Evolutionary conservation across 768 basidiomycete species (phyloP), one percentile per base, ranked within the genome.

Genomic region (Calocybe cyanea): DNA sequence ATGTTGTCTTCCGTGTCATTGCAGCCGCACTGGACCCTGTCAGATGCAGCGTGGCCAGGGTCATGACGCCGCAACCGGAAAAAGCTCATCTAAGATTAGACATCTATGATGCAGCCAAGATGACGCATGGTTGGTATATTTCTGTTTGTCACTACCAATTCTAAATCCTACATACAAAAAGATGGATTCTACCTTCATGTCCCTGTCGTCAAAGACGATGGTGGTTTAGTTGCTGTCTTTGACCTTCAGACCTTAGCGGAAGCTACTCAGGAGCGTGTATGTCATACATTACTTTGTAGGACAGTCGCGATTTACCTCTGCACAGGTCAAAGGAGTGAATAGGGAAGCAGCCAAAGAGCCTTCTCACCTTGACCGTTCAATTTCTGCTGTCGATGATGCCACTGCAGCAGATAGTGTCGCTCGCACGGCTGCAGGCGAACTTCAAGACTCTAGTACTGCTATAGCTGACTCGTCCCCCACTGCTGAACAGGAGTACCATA

Each of bases 71-170:
- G 13, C 37, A 18, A 14, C 38, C 31, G 24, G 36, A 49, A 15
- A 43, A 21, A 15, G 21, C 32, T 38, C 30, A 19, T 18, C 25
- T 37, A 13, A 39, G 36, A 6, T 24, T 24, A 9, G 43, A 15
- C 23, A 43, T 44, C 30, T 6, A 24, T 9, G 23, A 39, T 13
- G 25, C 34, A 4, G 42, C 33, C 19, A 25, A 19, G 15, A 43
- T 21, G 36, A 49, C 43, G 48, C 17, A 43, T 19, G 38, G 48
- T 43, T 14, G 10, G 48, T 44, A n/a, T 38, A 30, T 10, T 5
- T 19, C 3, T 38, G n/a, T 7, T 14, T 7, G 13, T 35, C 34
- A 7, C n/a, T 32, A 32, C n/a, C 34, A 35, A 35, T 5, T 35
- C 14, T 35, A 7, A 35, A 35, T n/a, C 34, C 4, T 14, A 35